Conservation (phyloP, 2,329 filamentous ascomycete species). For the Rugonectria rugulosa region DNA sequence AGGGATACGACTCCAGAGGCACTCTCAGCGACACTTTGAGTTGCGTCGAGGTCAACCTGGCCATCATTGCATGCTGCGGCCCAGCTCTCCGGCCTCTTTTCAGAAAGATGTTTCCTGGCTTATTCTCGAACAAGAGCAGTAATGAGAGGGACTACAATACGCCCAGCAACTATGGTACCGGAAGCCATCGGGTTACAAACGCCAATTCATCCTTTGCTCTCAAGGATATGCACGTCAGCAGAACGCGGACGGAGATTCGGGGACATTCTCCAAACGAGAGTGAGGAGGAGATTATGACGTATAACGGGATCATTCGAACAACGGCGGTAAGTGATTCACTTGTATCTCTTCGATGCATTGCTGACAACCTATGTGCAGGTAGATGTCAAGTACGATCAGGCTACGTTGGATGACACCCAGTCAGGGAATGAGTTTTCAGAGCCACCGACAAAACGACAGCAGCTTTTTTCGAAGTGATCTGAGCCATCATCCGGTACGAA, state of each 20-base stretch:
- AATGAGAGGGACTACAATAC: slow-evolving; percentile 23
- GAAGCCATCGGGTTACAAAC: slow-evolving; percentile 10
- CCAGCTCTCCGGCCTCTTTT: slow-evolving; percentile 36
- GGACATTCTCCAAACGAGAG: slow-evolving; percentile 32
- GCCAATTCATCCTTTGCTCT: slow-evolving; percentile 15
- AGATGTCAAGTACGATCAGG: slow-evolving; percentile 22
- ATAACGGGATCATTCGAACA: slow-evolving; percentile 33
- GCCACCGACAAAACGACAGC: no score
- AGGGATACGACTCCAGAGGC: slow-evolving; percentile 34
- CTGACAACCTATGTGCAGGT: slow-evolving; percentile 7
- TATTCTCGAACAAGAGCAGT: slow-evolving; percentile 29
- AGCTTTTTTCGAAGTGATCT: no score
- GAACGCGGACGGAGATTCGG: slow-evolving; percentile 30
- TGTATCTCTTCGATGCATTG: not conserved
- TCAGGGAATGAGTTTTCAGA: slow-evolving; percentile 11
- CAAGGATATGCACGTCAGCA: slow-evolving; percentile 25
- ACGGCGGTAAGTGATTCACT: slow-evolving; percentile 20
- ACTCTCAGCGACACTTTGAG: slow-evolving; percentile 42
- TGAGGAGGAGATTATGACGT: slow-evolving; percentile 37
- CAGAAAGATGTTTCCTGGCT: slow-evolving; percentile 32
- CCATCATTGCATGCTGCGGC: slow-evolving; percentile 47
- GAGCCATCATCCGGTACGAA: no score
- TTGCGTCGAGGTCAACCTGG: slow-evolving; percentile 47
- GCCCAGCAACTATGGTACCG: slow-evolving; percentile 17
- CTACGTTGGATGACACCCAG: slow-evolving; percentile 13